Conservation (phyloP, 2,329 filamentous ascomycete genomes). For the Ceratocystis lukuohia region DNA sequence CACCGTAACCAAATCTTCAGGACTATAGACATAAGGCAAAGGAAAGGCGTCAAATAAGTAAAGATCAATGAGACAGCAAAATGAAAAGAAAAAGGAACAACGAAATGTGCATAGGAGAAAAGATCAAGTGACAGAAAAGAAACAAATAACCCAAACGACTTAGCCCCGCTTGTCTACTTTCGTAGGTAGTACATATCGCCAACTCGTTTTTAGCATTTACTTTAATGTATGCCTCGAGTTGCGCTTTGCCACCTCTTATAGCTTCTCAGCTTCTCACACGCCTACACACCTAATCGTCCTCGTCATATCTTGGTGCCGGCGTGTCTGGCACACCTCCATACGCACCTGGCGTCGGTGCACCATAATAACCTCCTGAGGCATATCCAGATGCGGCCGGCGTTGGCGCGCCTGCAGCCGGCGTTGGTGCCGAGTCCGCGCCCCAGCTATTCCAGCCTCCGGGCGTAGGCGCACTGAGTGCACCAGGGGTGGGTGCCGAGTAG, state of each 20-base stretch:
- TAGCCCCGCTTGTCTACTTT: conserved; percentile 3
- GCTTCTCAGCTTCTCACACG: not conserved
- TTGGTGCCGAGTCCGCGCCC: conserved; percentile 51
- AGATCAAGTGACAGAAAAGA: conserved; percentile 7
- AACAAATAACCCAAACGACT: conserved; percentile 10
- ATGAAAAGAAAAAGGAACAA: not conserved
- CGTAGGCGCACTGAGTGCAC: conserved; percentile 50
- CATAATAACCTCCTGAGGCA: conserved; percentile 35
- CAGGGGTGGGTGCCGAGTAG: conserved; percentile 51
- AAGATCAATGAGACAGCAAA: not conserved
- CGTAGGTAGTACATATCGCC: not conserved
- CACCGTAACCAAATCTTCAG: not conserved
- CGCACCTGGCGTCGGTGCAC: conserved; percentile 53
- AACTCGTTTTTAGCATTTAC: conserved; percentile 1
- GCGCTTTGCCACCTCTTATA: not conserved
- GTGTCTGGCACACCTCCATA: conserved; percentile 44
- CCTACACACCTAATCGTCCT: conserved; percentile 27
- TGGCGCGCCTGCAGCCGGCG: conserved; percentile 50
- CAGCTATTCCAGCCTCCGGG: conserved; percentile 52
- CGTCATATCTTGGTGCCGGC: conserved; percentile 43
- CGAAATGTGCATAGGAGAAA: not conserved
- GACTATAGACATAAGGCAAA: not conserved
- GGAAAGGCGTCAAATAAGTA: not conserved
- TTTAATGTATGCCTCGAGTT: not conserved
- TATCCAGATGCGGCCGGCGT: conserved; percentile 54